Conservation (phyloP, 148 eudicot genomes). For the Rhododendron ferrugineum region DNA sequence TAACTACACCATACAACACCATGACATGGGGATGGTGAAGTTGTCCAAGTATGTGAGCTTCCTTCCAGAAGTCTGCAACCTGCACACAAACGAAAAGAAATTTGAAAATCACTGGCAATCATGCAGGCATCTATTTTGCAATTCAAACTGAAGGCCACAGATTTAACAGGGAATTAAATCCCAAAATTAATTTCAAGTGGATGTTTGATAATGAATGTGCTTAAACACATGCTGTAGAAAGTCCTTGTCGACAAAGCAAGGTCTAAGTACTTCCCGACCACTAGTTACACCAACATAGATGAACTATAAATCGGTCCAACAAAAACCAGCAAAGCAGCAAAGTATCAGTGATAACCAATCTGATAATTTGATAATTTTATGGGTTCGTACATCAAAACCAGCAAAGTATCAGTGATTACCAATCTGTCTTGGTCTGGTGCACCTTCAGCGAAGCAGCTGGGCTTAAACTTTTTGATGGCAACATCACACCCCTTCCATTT, state of each 20-base stretch:
- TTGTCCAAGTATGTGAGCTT: constrained; percentile 40
- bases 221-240: background rate
- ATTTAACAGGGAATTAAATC: background rate
- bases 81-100: constrained; percentile 5
- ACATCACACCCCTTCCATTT: constrained; percentile 68
- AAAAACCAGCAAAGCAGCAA: background rate
- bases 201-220: background rate
- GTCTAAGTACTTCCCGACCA: background rate
- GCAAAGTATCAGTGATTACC: constrained; percentile 23
- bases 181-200: background rate
- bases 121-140: background rate
- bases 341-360: constrained; percentile 31
- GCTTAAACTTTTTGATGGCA: constrained; percentile 53
- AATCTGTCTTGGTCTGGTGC: constrained; percentile 38
- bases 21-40: constrained; percentile 45
- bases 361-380: background rate
- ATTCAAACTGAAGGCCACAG: background rate
- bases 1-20: constrained; percentile 41
- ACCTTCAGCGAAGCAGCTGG: constrained; percentile 38
- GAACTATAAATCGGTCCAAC: background rate
- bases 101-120: background rate
- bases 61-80: constrained; percentile 47
- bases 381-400: background rate
- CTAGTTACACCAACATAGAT: background rate
- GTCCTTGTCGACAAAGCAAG: background rate